Conservation (phyloP, 495 filamentous ascomycete species). For the Daldinia concentrica region DNA sequence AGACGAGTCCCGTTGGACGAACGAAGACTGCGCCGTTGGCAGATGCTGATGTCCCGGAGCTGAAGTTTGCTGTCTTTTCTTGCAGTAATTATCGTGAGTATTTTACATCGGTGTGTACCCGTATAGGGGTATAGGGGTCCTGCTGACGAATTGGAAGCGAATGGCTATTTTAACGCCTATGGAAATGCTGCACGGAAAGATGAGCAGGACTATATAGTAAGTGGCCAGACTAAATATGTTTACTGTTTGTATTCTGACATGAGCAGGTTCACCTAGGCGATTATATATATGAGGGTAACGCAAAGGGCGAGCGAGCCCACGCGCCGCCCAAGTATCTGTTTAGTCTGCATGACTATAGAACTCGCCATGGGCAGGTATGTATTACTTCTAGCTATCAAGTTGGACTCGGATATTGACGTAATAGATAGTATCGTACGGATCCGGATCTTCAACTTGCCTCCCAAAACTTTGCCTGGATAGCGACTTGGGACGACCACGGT, state of each 20-base stretch:
- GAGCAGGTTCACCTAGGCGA: slow-evolving; percentile 66
- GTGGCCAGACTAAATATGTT: neutral
- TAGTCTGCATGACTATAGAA: slow-evolving; percentile 68
- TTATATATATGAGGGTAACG: slow-evolving; percentile 71
- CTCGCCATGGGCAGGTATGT: slow-evolving; percentile 46
- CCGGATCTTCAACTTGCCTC: slow-evolving; percentile 66
- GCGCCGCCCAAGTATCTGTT: slow-evolving; percentile 42
- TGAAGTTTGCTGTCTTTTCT: slow-evolving; percentile 65
- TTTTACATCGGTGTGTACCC: neutral
- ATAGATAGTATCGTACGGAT: slow-evolving; percentile 66
- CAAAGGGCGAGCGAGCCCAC: slow-evolving; percentile 38
- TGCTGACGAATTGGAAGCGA: slow-evolving; percentile 42
- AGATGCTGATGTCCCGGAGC: slow-evolving; percentile 50
- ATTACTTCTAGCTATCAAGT: neutral
- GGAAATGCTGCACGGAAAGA: slow-evolving; percentile 73
- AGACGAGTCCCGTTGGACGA: slow-evolving; percentile 57
- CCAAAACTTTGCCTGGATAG: slow-evolving; percentile 71
- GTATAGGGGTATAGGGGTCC: neutral
- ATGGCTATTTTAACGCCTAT: slow-evolving; percentile 69
- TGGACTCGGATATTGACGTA: neutral
- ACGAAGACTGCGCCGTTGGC: slow-evolving; percentile 63
- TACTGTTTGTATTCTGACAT: slow-evolving; percentile 1
- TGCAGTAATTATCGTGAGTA: slow-evolving; percentile 65
- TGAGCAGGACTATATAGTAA: slow-evolving; percentile 68
- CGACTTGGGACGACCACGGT: slow-evolving; percentile 76